Conservation (phyloP, 2,329 filamentous ascomycete genomes). For the Sordariomycetes sp. region DNA sequence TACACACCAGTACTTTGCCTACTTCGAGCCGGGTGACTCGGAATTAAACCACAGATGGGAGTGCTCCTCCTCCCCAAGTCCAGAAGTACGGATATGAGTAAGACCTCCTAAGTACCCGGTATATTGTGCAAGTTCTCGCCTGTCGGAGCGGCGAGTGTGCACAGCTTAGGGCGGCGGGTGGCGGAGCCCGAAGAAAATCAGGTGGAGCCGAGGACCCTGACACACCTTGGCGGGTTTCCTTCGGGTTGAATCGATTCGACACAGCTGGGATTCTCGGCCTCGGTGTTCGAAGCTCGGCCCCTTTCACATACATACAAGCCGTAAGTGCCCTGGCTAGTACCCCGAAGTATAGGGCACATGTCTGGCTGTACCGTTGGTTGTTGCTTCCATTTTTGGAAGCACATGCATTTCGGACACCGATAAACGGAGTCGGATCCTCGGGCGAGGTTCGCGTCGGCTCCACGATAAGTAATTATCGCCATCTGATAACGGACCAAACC, state of each 20-base stretch:
- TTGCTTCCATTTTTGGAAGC: neutral
- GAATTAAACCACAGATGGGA: neutral
- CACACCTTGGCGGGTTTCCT: neutral
- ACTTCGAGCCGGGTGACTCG: neutral
- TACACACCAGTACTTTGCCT: neutral
- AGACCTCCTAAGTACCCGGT: neutral
- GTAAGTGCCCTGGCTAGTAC: neutral
- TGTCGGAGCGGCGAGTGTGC: neutral
- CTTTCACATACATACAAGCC: neutral
- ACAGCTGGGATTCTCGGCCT: too few relatives aligned
- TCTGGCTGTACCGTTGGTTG: neutral
- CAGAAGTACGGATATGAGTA: neutral
- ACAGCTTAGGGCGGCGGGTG: neutral
- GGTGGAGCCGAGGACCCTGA: neutral
- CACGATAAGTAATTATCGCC: neutral
- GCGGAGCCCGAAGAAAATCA: neutral
- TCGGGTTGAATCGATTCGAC: neutral
- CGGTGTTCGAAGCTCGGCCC: neutral
- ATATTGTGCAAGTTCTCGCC: neutral
- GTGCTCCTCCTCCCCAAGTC: neutral
- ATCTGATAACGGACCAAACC: neutral
- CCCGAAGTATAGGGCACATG: neutral
- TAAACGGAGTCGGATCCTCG: neutral
- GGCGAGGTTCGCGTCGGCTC: neutral
- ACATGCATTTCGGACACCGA: neutral